Base-by-base conservation (phyloP, 306 rosid genomes). In the Vigna radiata region DNA sequence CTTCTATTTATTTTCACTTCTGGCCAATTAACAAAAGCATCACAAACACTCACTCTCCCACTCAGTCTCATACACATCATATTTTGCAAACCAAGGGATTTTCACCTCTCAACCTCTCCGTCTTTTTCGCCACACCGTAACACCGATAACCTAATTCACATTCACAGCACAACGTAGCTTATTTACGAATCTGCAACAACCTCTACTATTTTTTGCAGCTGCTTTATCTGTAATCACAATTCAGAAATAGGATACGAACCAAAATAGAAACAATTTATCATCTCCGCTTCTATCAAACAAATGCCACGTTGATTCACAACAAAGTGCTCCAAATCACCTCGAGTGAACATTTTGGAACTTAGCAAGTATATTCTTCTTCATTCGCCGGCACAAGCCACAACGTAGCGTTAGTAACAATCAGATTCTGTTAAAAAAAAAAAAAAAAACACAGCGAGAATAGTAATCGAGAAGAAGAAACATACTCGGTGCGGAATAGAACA, bases 401-500 rank as follows among this genome's bases (percentile, higher is more conserved):
- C 50, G 72, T 64, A 73, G 84, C 82, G 70, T 75, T 14, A 53
- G 14, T 53, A 27, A 80, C 73, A 62, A 65, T 64, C 64, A 68
- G 77, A 84, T 53, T 81, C 55, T 64, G 33, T 21, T 54, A 56
- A 3, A 73, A 0, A 23, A 4, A 70, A 6, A 39, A 13, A 27
- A 7, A 13, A 6, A 17, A 3, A 11, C 2, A 11, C 3, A 55
- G 17, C 65, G 60, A 65, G 60, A 11, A 58, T 10, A 44, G 49
- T 44, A 12, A 73, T 68, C 16, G 61, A 69, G 27, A 25, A 75
- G 15, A n/a, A 12, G 12, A 59, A 44, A 66, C 60, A 11, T 70
- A 75, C 47, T 73, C 4, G 75, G 60, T 12, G 29, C 86, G 73
- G 46, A 73, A 82, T 82, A 12, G 76, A 89, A 89, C 89, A 88